phyloP scores from a whole-genome alignment of 345 rosid species.

The Litchi chinensis region DNA sequence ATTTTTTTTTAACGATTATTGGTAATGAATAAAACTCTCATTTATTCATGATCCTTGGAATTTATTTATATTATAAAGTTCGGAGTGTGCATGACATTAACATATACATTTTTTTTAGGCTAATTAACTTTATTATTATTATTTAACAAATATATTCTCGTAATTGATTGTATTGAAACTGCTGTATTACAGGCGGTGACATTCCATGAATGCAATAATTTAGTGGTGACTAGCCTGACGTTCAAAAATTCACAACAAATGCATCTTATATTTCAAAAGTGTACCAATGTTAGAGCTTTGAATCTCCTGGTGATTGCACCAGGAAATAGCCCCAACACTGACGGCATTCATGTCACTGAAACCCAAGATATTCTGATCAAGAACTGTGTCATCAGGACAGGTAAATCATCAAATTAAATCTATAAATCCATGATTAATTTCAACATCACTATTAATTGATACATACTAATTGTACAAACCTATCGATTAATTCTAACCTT shows the following conservation, averaged over 20 bases:
- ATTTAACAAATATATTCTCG: no score
- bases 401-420: slow-evolving; percentile 29
- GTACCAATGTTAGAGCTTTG: slow-evolving; percentile 55
- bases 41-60: no score
- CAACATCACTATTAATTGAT: background rate
- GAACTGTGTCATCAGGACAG: slow-evolving; percentile 67
- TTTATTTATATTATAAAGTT: no score
- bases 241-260: slow-evolving; percentile 77
- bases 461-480: no score
- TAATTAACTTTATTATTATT: background rate
- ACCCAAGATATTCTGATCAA: slow-evolving; percentile 62
- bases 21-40: no score
- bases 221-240: slow-evolving; percentile 58
- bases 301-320: slow-evolving; percentile 66
- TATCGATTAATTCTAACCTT: background rate
- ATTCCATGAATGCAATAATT: slow-evolving; percentile 58
- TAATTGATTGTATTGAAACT: background rate
- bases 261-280: slow-evolving; percentile 64
- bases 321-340: slow-evolving; percentile 81
- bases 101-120: background rate
- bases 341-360: slow-evolving; percentile 78
- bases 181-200: slow-evolving; percentile 64
- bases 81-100: background rate
- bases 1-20: no score
- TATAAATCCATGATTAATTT: background rate